Evolutionary conservation across 805 yeast species (phyloP).

Genomic region (Yarrowia sp.): DNA sequence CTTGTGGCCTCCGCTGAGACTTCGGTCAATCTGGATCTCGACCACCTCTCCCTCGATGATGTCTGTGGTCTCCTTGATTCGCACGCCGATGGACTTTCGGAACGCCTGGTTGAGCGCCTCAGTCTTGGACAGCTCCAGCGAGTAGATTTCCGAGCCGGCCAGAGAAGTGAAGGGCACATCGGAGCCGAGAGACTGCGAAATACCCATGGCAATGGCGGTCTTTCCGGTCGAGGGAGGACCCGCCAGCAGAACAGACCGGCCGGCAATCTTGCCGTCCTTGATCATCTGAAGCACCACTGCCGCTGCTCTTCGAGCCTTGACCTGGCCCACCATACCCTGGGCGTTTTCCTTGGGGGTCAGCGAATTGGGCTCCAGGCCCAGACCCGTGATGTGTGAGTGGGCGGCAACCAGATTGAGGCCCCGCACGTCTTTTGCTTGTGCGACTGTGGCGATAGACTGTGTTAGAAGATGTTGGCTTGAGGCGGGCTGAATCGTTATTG

Average conservation of each 20-base stretch:
- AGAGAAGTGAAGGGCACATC: constrained; percentile 94
- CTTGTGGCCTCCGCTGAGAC: constrained; percentile 95
- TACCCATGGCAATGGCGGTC: constrained; percentile 96
- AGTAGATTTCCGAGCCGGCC: constrained; percentile 91
- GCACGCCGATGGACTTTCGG: constrained; percentile 91
- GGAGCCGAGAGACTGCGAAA: constrained; percentile 48
- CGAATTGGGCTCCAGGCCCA: constrained; percentile 85
- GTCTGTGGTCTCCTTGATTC: constrained; percentile 95
- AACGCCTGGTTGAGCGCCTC: constrained; percentile 96
- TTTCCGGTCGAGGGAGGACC: constrained; percentile 99
- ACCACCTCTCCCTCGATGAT: constrained; percentile 98
- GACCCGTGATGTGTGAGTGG: constrained; percentile 96
- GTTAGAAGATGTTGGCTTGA: background rate
- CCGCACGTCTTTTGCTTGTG: constrained; percentile 49
- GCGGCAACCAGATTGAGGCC: constrained; percentile 87
- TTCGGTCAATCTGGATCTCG: constrained; percentile 90
- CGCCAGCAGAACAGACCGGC: constrained; percentile 90
- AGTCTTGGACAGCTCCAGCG: constrained; percentile 89
- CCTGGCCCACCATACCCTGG: constrained; percentile 98
- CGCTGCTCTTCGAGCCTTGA: constrained; percentile 92
- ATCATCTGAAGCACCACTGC: constrained; percentile 92
- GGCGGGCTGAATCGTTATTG: background rate
- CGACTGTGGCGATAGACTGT: constrained; percentile 43
- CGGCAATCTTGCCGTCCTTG: constrained; percentile 91
- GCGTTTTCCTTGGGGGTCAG: constrained; percentile 75